Base-by-base conservation (phyloP, 768 basidiomycete species). In the Leucogyrophana mollusca region DNA sequence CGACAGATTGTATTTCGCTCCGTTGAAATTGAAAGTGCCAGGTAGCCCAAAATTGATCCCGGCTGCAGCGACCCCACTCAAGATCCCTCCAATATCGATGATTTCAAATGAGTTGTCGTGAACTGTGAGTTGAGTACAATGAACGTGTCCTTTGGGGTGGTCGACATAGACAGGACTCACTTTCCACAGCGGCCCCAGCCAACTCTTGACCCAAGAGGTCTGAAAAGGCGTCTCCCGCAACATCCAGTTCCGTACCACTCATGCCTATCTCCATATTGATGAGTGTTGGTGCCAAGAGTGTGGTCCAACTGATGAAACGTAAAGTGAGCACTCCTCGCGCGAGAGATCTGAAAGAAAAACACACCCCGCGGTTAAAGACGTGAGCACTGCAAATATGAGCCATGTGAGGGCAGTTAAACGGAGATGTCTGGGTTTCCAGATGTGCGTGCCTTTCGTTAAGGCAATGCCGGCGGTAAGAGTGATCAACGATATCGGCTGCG, bases 321-420 rank as follows among this genome's bases (percentile, higher is more conserved):
- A 25, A 30, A 30, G n/a, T 30, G 27, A 30, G 7, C 13, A 25
- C 14, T 8, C 17, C 11, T 32, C 14, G 17, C 13, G 34, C 17
- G 7, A 9, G 22, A 7, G 16, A 18, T 5, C 3, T 22, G 17
- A 10, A 17, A 9, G 18, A 5, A 34, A 6, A 7, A 43, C 16
- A 20, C 43, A 56, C 57, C 54, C 50, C 3, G 57, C 52, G 4
- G 46, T 49, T 17, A 59, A n/a, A 16, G 58, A 33, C n/a, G 20
- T 49, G 4, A 48, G 45, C 24, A 50, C 11, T 3, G 37, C 51
- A n/a, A 46, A 53, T 21, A 59, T 11, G 9, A 27, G 27, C 17
- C 46, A 14, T 0, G 50, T 54, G 4, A 36, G 34, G 33, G 38
- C 23, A 11, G 48, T 40, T 9, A 10, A 49, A 3, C 45, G 43